A percentile compares a stretch with the other conserved stretches of the same genome.
phyloP scores from a whole-genome alignment of 2,329 filamentous ascomycete genomes.

The Penicillium corylophilum region DNA sequence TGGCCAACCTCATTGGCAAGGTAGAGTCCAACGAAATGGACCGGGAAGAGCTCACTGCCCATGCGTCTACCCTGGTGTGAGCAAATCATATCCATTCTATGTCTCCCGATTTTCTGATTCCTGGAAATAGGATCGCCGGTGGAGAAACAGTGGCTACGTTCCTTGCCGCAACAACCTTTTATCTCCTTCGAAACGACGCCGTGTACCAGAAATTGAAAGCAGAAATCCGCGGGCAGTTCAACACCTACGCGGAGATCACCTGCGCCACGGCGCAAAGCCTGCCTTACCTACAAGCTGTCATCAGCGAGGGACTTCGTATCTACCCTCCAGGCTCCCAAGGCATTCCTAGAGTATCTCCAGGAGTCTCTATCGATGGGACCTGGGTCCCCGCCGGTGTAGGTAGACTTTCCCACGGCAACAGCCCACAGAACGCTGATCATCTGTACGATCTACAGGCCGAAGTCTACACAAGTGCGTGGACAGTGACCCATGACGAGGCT shows the following conservation, averaged over 20 bases:
- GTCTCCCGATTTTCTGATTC: too few relatives aligned
- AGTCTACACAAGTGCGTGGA: slow-evolving; percentile 33
- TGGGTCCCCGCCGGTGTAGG: too few relatives aligned
- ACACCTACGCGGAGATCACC: too few relatives aligned
- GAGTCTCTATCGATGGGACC: background rate
- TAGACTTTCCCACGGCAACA: too few relatives aligned
- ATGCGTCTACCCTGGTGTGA: slow-evolving; percentile 17
- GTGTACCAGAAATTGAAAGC: too few relatives aligned
- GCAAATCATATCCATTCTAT: too few relatives aligned
- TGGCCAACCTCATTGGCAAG: background rate
- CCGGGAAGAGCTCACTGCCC: slow-evolving; percentile 31
- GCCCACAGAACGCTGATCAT: too few relatives aligned
- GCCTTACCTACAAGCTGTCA: too few relatives aligned
- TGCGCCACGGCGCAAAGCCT: too few relatives aligned
- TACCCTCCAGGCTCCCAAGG: background rate
- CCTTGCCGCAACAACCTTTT: background rate
- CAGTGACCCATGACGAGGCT: slow-evolving; percentile 32
- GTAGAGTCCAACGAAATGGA: slow-evolving; percentile 22
- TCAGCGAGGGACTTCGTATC: background rate
- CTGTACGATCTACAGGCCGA: slow-evolving; percentile 32
- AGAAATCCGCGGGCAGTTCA: too few relatives aligned
- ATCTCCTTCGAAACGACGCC: too few relatives aligned
- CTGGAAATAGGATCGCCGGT: background rate
- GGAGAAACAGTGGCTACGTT: slow-evolving; percentile 3
- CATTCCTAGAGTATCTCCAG: background rate